Conservation (phyloP, 257 asterid species). For the Verbena officinalis region DNA sequence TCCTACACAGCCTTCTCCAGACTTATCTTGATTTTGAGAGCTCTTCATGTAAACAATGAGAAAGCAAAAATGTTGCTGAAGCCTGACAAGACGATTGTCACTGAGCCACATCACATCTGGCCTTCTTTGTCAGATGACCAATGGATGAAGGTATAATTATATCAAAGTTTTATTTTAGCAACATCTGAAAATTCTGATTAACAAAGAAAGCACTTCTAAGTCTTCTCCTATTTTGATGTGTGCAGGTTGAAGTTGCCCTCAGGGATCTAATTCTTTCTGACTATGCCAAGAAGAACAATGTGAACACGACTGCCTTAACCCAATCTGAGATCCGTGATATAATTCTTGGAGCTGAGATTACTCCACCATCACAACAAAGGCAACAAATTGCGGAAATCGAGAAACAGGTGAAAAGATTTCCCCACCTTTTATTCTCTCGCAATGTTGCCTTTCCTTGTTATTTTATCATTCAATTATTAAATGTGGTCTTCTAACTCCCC, state of each 20-base stretch:
- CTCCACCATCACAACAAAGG: slow-evolving; percentile 98
- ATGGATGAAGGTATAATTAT: slow-evolving; percentile 87
- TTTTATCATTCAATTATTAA: background rate
- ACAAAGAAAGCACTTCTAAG: slow-evolving; percentile 3
- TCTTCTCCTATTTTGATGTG: background rate
- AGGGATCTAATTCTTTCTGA: slow-evolving; percentile 95
- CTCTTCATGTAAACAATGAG: slow-evolving; percentile 92
- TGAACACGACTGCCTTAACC: slow-evolving; percentile 91
- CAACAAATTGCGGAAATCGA: slow-evolving; percentile 97
- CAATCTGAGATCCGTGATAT: slow-evolving; percentile 98
- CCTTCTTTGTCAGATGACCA: slow-evolving; percentile 94
- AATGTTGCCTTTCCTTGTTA: background rate
- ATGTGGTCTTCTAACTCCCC: slow-evolving; percentile 2
- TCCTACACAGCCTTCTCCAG: slow-evolving; percentile 98
- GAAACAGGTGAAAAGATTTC: slow-evolving; percentile 64
- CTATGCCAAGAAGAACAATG: slow-evolving; percentile 98
- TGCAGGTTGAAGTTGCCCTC: slow-evolving; percentile 97
- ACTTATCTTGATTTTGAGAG: slow-evolving; percentile 88
- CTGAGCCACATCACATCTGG: slow-evolving; percentile 98
- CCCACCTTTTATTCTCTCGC: background rate
- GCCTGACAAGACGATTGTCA: slow-evolving; percentile 94
- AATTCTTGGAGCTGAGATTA: slow-evolving; percentile 97
- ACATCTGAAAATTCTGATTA: too few relatives aligned
- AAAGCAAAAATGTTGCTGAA: slow-evolving; percentile 97
- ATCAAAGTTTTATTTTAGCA: too few relatives aligned